phyloP scores from a whole-genome alignment of 2,329 filamentous ascomycete species.

The Colletotrichum limetticola region DNA sequence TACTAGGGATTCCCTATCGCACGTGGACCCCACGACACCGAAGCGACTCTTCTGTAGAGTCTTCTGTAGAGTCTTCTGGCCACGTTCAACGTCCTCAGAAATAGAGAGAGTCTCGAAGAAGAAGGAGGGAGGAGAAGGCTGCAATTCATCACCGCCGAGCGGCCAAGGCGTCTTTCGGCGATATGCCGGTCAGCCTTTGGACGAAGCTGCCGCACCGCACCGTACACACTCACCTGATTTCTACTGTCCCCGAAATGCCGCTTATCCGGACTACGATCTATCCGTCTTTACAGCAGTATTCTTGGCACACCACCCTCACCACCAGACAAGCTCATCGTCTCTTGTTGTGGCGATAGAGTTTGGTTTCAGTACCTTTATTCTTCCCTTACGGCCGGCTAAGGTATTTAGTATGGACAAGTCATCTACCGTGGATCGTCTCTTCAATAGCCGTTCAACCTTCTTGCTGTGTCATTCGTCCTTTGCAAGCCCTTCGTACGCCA shows the following conservation, averaged over 20 bases:
- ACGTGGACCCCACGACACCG: slow-evolving; percentile 17
- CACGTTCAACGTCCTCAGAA: too few relatives aligned
- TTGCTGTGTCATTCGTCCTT: not conserved
- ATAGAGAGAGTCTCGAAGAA: not conserved
- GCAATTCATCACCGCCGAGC: not conserved
- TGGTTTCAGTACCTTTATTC: not conserved
- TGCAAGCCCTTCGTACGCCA: not conserved
- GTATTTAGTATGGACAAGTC: not conserved
- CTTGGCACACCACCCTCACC: not conserved
- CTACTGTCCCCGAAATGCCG: not conserved
- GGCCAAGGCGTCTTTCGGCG: not conserved
- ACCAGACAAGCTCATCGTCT: not conserved
- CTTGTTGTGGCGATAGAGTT: not conserved
- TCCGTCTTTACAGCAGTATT: not conserved
- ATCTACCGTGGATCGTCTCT: not conserved
- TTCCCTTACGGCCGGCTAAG: not conserved
- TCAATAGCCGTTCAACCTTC: not conserved
- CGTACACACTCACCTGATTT: not conserved
- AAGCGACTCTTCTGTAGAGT: not conserved
- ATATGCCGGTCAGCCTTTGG: not conserved
- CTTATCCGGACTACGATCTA: not conserved
- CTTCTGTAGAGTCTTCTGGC: not conserved
- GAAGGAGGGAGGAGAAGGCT: not conserved
- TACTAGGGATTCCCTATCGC: slow-evolving; percentile 10
- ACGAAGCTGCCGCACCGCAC: not conserved